Base-by-base conservation (phyloP, 306 rosid genomes). In the Morella rubra region DNA sequence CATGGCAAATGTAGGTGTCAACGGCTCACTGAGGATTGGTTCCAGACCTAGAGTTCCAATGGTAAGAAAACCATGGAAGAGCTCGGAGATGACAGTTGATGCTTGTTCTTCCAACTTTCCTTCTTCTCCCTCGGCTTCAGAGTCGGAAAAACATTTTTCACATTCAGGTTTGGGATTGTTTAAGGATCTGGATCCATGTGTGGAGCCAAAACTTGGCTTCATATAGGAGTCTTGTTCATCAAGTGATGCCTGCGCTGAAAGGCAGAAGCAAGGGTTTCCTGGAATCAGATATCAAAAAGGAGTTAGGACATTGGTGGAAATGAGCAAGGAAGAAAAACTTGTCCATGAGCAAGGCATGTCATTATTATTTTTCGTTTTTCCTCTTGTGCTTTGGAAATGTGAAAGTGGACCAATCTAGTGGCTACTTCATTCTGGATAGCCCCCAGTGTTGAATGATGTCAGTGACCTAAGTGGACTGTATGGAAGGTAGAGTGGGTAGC, bases 31-130 rank as follows among this genome's bases (percentile, higher is more conserved):
- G 71, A 77, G 71, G 84, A 73, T 50, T 45, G 91, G 71, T 74
- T 86, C 93, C 59, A 83, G 81, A 51, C 97, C 96, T 44, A 95
- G 88, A 55, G 99, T 95, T 84, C 98, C 98, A 79, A 95, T 90
- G 44, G 93, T 90, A 75, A 92, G 93, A 83, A 95, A 95, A 54
- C 97, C 97, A 76, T 84, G 86, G 83, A 95, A 95, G 77, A 89
- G 83, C 66, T 90, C 96, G 22, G 92, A 78, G 87, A 81, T 74
- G 44, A 66, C 78, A 60, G 54, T 73, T 44, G 85, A 84, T 69
- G 84, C 73, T 78, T 89, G 86, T 59, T 86, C 90, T 73, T 55
- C 74, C 40, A 58, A 46, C 64, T 75, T 72, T 12, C 55, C 84
- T 66, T 82, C 82, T 60, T 73, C 87, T 75, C 71, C 78, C 60